These are phyloP conservation scores for Cordyceps javanica DNA, from an alignment of 2,329 filamentous ascomycete genomes.

Conservation along the genomic window DNA sequence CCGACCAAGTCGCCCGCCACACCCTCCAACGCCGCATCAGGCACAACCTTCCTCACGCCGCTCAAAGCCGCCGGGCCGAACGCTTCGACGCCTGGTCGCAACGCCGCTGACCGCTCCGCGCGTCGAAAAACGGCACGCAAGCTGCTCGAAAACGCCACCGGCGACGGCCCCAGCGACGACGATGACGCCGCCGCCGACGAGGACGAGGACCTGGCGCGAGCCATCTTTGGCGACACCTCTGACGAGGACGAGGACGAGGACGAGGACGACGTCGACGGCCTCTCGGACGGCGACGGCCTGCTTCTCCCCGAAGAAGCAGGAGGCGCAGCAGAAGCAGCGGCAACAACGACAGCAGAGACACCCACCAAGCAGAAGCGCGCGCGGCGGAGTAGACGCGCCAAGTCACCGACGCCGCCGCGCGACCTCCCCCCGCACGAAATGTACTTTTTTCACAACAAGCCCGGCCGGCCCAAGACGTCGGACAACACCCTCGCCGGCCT, in stretches of 20 bases:
- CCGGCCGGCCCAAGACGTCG: conserved; percentile 76
- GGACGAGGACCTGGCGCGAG: conserved; percentile 47
- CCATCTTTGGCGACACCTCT: conserved; percentile 56
- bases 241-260: conserved; percentile 15
- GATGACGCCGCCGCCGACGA: conserved; percentile 66
- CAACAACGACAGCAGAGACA: conserved; percentile 30
- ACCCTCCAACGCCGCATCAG: conserved; percentile 29
- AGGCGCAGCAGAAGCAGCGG: conserved; percentile 26
- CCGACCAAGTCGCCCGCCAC: conserved; percentile 22
- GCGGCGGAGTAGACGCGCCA: conserved; percentile 25
- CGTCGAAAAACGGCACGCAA: conserved; percentile 75
- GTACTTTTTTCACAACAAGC: conserved; percentile 89
- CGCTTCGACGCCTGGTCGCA: conserved; percentile 54
- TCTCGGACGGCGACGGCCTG: neutral
- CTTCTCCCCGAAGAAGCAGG: neutral
- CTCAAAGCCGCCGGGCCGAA: conserved; percentile 27
- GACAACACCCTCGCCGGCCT: conserved; percentile 75
- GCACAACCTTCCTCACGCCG: conserved; percentile 32
- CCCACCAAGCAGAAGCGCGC: conserved; percentile 42
- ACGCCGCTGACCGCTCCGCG: conserved; percentile 77
- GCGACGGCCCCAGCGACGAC: conserved; percentile 60
- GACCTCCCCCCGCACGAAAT: conserved; percentile 82
- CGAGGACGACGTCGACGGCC: conserved; percentile 18
- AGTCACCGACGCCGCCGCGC: conserved; percentile 71
- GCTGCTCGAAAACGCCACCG: conserved; percentile 65